Percentiles rank a stretch among this genome's conserved stretches.
Conservation (phyloP, 2,329 filamentous ascomycete genomes). For the Aspergillus fructus region DNA sequence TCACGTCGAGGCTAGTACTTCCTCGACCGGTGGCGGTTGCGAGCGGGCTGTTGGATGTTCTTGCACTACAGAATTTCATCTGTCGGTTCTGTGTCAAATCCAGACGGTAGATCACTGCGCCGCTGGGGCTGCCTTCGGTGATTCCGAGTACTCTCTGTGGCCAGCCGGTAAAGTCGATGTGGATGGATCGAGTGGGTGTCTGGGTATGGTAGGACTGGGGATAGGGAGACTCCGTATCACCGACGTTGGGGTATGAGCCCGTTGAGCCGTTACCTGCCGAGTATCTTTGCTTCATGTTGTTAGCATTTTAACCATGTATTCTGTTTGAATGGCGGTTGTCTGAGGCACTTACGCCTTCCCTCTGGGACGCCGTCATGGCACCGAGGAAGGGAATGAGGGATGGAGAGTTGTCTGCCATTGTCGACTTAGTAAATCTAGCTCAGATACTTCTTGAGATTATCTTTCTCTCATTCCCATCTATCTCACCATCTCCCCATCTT, state of each 20-base stretch:
- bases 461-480: background rate
- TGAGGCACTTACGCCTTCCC: background rate
- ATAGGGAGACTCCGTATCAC: background rate
- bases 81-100: background rate
- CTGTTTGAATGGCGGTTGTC: background rate
- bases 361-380: slow-evolving; percentile 4
- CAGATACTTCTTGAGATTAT: background rate
- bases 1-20: background rate
- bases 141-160: background rate
- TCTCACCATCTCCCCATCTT: background rate
- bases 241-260: background rate
- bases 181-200: background rate
- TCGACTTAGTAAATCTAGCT: background rate
- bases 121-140: background rate
- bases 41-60: background rate
- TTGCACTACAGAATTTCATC: background rate
- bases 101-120: background rate
- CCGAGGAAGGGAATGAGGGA: slow-evolving; percentile 4
- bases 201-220: slow-evolving; percentile 2
- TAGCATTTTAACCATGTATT: background rate
- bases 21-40: background rate
- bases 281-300: background rate
- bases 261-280: background rate
- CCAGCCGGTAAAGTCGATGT: slow-evolving; percentile 4
- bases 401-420: slow-evolving; percentile 2